Conservation (phyloP, 345 rosid species). For the Triadica sebifera region DNA sequence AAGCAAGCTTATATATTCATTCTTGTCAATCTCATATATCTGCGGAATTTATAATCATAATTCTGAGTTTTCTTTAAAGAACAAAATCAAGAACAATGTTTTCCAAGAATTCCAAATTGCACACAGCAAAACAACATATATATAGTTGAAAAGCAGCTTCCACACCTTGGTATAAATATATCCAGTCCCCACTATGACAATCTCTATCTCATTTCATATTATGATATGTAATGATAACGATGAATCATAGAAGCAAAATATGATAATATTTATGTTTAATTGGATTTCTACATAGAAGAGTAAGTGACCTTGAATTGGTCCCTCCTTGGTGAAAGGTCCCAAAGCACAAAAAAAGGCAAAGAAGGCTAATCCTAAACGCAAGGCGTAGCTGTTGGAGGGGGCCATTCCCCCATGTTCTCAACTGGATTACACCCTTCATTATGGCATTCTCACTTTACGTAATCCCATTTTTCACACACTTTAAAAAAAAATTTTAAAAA, state of each 20-base stretch:
- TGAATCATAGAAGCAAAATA: constrained; percentile 5
- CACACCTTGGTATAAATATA: too few species aligned
- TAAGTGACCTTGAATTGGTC: neutral
- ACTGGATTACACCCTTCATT: constrained; percentile 37
- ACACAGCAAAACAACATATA: too few species aligned
- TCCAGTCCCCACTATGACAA: neutral
- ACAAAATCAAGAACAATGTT: too few species aligned
- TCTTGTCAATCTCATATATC: too few species aligned
- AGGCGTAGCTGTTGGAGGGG: constrained; percentile 29
- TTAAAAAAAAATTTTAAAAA: neutral
- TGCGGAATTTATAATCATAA: too few species aligned
- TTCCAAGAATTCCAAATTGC: too few species aligned
- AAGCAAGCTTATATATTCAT: too few species aligned
- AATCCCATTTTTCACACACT: constrained; percentile 7
- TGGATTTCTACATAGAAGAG: neutral
- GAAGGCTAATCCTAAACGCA: constrained; percentile 28
- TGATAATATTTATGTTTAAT: neutral
- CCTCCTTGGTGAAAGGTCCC: constrained; percentile 28
- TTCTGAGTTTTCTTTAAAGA: too few species aligned
- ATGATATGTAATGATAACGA: constrained; percentile 17
- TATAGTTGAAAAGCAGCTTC: too few species aligned
- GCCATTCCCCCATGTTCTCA: constrained; percentile 32
- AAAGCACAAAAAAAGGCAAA: constrained; percentile 15
- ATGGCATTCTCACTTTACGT: constrained; percentile 20
- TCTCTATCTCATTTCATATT: constrained; percentile 4